Base-by-base conservation (phyloP, 805 yeast genomes). In the Ascoidea tarda region DNA sequence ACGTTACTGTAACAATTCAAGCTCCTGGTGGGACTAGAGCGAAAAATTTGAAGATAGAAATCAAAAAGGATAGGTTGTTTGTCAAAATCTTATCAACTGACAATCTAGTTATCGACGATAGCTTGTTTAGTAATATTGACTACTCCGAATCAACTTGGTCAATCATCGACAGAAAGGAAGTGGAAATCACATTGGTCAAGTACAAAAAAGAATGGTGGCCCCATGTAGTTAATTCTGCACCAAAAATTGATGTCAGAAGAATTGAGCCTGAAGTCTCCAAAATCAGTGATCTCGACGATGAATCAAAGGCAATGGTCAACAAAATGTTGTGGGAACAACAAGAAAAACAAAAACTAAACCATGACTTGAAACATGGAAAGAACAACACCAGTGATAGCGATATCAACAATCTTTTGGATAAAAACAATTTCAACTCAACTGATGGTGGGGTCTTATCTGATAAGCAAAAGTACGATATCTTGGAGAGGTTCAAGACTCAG, bases 301-400 rank as follows among this genome's bases (percentile, higher is more conserved):
- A 69, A 46, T 71, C 76, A 5, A 54, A 74, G 14, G 67, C 71
- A 1, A 66, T 64, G 60, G 76, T 72, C 2, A 76, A 72, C 59
- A 72, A 73, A 52, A 71, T 72, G 76, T 69, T 72, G 76, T 68
- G 65, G 56, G 76, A 72, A 53, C 74, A 72, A 58, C 63, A 60
- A 46, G 74, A 71, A 55, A 69, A 72, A 59, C 64, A 67, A 52
- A 49, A 52, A 59, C 71, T 71, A 16, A 60, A 65, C 50, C 73
- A 69, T 46, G 73, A 71, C 49, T 54, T 62, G 52, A 59, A 62
- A 47, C 65, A 67, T 55, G 8, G 42, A 46, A 21, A n/a, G 6
- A 38, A 38, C 14, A 38, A 14, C 14, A 38, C 8, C 14, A 10
- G 14, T 10, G 28, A 21, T 21, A 21, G 28, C 3, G 3, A 21